Evolutionary conservation across 1,284 basidiomycete genomes (phyloP).

Genomic region (Mycocalia duriaeana): DNA sequence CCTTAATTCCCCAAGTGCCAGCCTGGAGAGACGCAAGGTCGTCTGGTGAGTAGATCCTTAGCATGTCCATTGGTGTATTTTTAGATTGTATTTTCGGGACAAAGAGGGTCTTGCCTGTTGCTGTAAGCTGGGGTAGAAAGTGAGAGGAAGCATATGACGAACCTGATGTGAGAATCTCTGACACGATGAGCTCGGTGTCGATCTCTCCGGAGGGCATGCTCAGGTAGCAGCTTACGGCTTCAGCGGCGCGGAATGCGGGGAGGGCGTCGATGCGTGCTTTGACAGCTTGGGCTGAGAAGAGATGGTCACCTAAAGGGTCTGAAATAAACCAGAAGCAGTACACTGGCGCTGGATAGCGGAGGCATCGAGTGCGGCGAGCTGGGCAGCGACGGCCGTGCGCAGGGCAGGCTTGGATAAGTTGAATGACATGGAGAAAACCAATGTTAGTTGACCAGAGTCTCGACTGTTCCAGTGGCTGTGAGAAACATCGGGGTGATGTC

Average conservation of each 20-base stretch:
- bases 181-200: conserved; percentile 49
- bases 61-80: conserved; percentile 57
- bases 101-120: conserved; percentile 58
- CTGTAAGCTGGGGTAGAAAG: no score
- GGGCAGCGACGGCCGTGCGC: conserved; percentile 41
- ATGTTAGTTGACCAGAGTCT: no score
- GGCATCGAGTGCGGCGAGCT: conserved; percentile 38
- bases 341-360: conserved; percentile 55
- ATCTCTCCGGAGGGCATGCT: conserved; percentile 73
- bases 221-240: conserved; percentile 65
- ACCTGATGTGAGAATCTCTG: conserved; percentile 46
- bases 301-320: background rate
- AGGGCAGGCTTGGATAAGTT: conserved; percentile 56
- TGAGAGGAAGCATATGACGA: no score
- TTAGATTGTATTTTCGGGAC: conserved; percentile 59
- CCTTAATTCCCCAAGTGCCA: conserved; percentile 71
- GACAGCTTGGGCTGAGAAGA: conserved; percentile 47
- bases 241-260: conserved; percentile 44
- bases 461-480: no score
- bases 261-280: conserved; percentile 41
- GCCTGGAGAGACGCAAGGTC: conserved; percentile 54
- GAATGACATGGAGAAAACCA: no score
- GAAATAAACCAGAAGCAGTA: conserved; percentile 21
- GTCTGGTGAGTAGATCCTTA: conserved; percentile 51
- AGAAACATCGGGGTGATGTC: no score